Percentiles rank a stretch among this genome's conserved stretches.
phyloP scores from a whole-genome alignment of 148 eudicot species.

The Rhododendron kiyosumense region DNA sequence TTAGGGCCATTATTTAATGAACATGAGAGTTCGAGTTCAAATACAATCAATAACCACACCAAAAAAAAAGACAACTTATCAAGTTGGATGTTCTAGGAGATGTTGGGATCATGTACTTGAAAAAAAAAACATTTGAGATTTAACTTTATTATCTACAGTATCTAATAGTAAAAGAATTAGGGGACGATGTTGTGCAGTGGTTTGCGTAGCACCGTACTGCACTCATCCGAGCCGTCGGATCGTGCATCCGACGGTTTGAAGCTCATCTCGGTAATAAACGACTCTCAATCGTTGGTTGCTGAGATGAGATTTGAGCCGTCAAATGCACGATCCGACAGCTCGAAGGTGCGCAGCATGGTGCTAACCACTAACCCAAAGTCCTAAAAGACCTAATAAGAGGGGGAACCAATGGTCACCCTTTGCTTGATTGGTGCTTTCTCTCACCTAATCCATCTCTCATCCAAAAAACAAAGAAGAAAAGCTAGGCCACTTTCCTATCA shows the following conservation, averaged over 20 bases:
- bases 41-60: background rate
- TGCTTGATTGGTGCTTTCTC: constrained; percentile 26
- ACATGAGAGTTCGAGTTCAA: background rate
- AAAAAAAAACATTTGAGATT: background rate
- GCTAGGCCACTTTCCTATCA: constrained; percentile 33
- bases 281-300: too few relatives aligned
- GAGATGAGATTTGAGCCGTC: too few relatives aligned
- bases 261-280: too few relatives aligned
- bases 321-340: too few relatives aligned
- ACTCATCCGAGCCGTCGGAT: too few relatives aligned
- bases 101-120: background rate
- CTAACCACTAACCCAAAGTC: too few relatives aligned
- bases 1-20: too few relatives aligned
- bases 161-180: too few relatives aligned
- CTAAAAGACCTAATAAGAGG: background rate
- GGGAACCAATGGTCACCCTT: constrained; percentile 18
- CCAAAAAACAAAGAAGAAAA: background rate
- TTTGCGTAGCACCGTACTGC: too few relatives aligned
- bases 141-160: background rate
- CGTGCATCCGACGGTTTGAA: too few relatives aligned
- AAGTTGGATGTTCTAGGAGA: background rate
- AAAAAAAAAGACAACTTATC: background rate
- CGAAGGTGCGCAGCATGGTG: too few relatives aligned
- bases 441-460: constrained; percentile 23
- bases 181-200: too few relatives aligned